Conservation (phyloP, 1,284 basidiomycete species). For the Papiliotrema terrestris region DNA sequence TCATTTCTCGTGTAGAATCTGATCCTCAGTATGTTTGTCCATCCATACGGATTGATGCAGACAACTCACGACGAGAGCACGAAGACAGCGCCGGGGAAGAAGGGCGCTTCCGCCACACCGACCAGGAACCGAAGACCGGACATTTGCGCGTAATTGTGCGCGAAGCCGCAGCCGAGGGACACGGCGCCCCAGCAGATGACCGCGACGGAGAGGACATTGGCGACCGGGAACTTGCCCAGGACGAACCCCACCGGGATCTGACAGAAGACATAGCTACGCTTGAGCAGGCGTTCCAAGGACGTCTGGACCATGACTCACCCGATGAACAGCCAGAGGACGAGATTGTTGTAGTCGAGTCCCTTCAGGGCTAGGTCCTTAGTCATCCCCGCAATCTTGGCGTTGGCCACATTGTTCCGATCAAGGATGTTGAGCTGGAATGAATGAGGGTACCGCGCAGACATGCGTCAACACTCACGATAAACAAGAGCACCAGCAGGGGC, state of each 20-base stretch:
- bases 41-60: too few species aligned
- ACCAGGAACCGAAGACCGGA: slow-evolving; percentile 7
- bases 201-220: slow-evolving; percentile 27
- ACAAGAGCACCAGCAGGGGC: background rate
- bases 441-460: background rate
- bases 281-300: too few species aligned
- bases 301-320: too few species aligned
- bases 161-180: slow-evolving; percentile 11
- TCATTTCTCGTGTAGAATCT: background rate
- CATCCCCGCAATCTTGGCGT: slow-evolving; percentile 19
- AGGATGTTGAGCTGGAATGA: background rate
- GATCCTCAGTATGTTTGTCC: too few species aligned
- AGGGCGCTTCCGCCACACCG: slow-evolving; percentile 17
- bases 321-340: too few species aligned
- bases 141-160: slow-evolving; percentile 5
- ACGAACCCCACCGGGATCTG: too few species aligned
- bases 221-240: slow-evolving; percentile 23
- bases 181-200: slow-evolving; percentile 12
- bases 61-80: background rate
- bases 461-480: background rate
- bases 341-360: background rate
- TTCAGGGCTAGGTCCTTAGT: slow-evolving; percentile 16
- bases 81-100: slow-evolving; percentile 11
- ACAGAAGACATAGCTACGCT: too few species aligned
- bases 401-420: slow-evolving; percentile 8